Base-by-base conservation (phyloP, 306 rosid species). In the Malus asiatica region DNA sequence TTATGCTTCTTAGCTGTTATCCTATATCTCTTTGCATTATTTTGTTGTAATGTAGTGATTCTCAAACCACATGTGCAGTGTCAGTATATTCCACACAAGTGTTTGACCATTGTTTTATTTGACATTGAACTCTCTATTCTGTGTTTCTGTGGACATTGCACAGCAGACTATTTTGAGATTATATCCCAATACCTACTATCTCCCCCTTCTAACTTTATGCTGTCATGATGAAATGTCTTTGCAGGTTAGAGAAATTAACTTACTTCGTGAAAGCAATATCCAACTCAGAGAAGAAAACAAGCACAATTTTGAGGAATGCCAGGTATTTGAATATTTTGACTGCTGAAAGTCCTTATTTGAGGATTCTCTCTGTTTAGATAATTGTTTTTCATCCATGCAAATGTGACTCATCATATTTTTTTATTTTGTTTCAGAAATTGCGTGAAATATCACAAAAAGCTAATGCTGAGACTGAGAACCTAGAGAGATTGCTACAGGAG, bases 201-300 rank as follows among this genome's bases (percentile, higher is more conserved):
- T 44, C 20, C 45, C 72, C 72, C 68, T 32, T 71, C 33, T 68
- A 76, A 29, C 68, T 32, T 20, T 64, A 57, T 33, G 63, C 42
- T 82, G 7, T 52, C 29, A 66, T 66, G 25, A 5, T 69, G 27
- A 66, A 66, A 81, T 72, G 38, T 44, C 44, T 83, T 74, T 70
- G 55, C 89, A 95, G 99, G 87, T 89, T 72, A 86, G 92, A 79
- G 99, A 95, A 85, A 87, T 91, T 79, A 92, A 88, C 87, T 89
- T 95, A 76, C 99, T 95, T 76, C 97, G 99, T 30, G 99, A 95
- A 83, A 95, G 99, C 85, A 95, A 95, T 75, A 80, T 87, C 76
- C 99, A 95, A 86, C 92, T 95, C 66, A 90, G 99, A 82, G 99
- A 95, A 89, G 99, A 95, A 87, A 95, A 95, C 75, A 95, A 95